Evolutionary conservation across 257 asterid genomes (phyloP).

Genomic region (Petunia axillaris): DNA sequence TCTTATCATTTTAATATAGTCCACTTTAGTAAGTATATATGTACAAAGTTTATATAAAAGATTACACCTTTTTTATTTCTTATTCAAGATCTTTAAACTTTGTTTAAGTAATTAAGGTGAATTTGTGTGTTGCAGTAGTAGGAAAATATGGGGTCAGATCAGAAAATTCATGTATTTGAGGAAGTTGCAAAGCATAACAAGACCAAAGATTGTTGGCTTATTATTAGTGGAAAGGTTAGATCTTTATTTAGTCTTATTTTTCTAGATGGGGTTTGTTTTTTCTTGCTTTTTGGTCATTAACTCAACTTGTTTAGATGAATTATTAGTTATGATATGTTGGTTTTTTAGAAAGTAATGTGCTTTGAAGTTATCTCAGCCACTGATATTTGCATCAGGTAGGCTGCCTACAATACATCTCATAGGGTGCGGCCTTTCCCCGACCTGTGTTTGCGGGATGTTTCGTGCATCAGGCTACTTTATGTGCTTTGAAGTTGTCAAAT

Average conservation of each 20-base stretch:
- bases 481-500: conserved; percentile 3
- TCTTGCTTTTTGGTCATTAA: neutral
- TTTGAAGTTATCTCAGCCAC: neutral
- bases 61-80: neutral
- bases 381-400: too few species aligned
- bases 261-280: neutral
- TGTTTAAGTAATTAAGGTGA: neutral
- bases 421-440: too few species aligned
- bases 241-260: neutral
- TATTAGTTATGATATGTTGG: neutral
- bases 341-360: neutral
- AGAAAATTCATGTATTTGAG: conserved; percentile 51
- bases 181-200: conserved; percentile 58
- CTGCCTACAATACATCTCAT: too few species aligned
- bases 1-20: neutral
- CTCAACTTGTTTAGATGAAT: neutral
- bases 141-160: conserved; percentile 51
- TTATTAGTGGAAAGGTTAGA: conserved; percentile 60
- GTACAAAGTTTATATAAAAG: neutral
- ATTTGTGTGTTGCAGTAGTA: conserved; percentile 25
- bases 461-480: neutral
- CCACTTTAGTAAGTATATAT: neutral
- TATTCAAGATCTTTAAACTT: neutral
- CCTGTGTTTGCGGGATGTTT: too few species aligned
- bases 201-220: conserved; percentile 63